These are phyloP conservation scores for Oenanthe javanica DNA, from an alignment of 140 eudicot species.

Conservation along the genomic window DNA sequence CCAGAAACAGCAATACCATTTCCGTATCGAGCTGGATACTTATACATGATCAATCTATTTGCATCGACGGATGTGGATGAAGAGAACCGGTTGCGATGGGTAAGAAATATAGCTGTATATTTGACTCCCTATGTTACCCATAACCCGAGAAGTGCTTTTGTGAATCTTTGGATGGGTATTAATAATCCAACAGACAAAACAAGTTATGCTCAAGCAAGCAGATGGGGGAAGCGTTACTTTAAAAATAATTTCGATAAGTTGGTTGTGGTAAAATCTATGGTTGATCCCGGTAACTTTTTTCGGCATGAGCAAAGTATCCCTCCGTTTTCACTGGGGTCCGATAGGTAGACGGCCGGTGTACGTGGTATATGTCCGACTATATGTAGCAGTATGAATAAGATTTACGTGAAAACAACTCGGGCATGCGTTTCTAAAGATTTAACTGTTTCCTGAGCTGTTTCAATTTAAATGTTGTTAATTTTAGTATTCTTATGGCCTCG, in stretches of 20 bases:
- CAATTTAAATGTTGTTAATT: too few relatives aligned
- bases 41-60: not conserved
- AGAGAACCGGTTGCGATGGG: not conserved
- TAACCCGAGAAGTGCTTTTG: not conserved
- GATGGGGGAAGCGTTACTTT: not conserved
- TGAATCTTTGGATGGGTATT: not conserved
- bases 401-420: not conserved
- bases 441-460: not conserved
- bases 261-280: not conserved
- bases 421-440: not conserved
- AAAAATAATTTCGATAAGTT: not conserved
- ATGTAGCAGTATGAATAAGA: not conserved
- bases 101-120: not conserved
- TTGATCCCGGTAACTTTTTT: not conserved
- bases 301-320: not conserved
- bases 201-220: not conserved
- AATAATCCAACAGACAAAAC: not conserved
- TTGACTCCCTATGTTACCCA: not conserved
- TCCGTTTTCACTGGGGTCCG: not conserved
- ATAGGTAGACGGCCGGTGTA: not conserved
- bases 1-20: not conserved
- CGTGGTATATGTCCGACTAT: not conserved
- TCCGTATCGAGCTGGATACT: conserved; percentile 1
- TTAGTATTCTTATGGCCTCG: too few relatives aligned
- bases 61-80: not conserved